Percentiles rank a stretch among this genome's conserved stretches.
Conservation (phyloP, 495 filamentous ascomycete species). For the Neurospora sp. region DNA sequence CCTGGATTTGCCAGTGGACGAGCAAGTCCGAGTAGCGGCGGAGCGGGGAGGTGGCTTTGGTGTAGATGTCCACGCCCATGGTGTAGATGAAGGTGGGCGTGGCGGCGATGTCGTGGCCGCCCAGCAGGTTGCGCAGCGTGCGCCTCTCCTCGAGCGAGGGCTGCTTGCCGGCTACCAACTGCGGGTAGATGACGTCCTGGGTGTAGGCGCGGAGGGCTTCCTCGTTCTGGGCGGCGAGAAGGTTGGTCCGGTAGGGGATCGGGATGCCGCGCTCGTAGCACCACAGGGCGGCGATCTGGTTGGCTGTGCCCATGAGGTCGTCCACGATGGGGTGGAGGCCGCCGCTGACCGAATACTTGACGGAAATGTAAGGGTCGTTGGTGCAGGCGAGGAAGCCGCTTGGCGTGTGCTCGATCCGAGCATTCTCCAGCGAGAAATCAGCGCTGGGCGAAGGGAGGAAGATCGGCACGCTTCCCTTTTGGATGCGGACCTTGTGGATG, state of each 20-base stretch:
- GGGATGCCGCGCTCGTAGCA: conserved; percentile 67
- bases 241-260: conserved; percentile 60
- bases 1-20: conserved; percentile 87
- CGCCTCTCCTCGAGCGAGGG: conserved; percentile 51
- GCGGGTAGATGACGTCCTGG: conserved; percentile 35
- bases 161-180: conserved; percentile 41
- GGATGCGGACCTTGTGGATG: conserved; percentile 22
- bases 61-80: conserved; percentile 60
- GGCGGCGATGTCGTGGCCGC: conserved; percentile 39
- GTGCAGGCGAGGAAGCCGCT: conserved; percentile 13
- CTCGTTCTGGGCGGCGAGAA: conserved; percentile 42
- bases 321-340: conserved; percentile 24
- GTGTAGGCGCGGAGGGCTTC: conserved; percentile 36
- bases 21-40: conserved; percentile 76
- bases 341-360: conserved; percentile 17
- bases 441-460: conserved; percentile 23
- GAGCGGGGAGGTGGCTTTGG: conserved; percentile 76
- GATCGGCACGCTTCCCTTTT: conserved; percentile 28
- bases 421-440: conserved; percentile 21
- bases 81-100: conserved; percentile 43
- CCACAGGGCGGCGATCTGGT: conserved; percentile 63
- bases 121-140: conserved; percentile 49
- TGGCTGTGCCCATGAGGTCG: conserved; percentile 67
- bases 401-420: conserved; percentile 2
- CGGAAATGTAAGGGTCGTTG: conserved; percentile 32